A percentile compares a stretch with the other conserved stretches of the same genome.
These are phyloP conservation scores for Cryptococcus hybrid DNA, from an alignment of 1,284 basidiomycete species.

Conservation along the genomic window DNA sequence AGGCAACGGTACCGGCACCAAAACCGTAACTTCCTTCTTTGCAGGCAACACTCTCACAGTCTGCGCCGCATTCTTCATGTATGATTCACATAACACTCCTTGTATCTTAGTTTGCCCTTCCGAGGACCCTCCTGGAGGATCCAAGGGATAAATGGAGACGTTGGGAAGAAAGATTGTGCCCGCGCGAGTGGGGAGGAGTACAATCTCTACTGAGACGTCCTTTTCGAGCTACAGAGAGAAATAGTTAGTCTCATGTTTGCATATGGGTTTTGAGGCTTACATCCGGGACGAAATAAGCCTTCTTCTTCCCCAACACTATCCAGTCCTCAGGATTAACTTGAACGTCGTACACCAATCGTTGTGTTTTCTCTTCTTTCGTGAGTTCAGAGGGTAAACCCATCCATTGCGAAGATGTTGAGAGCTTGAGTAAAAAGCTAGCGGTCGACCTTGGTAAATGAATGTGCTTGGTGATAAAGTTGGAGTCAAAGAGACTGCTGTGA, in stretches of 20 bases:
- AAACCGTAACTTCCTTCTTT: conserved; percentile 29
- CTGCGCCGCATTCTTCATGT: conserved; percentile 45
- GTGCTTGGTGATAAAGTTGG: not conserved
- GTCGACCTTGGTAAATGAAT: conserved; percentile 41
- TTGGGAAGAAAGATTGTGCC: conserved; percentile 37
- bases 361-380: not conserved
- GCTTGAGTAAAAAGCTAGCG: conserved; percentile 15
- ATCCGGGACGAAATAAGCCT: conserved; percentile 30
- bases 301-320: conserved; percentile 42
- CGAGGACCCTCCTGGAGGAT: not conserved
- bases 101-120: conserved; percentile 1
- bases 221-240: conserved; percentile 10
- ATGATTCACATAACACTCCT: conserved; percentile 41
- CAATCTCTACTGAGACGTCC: conserved; percentile 22
- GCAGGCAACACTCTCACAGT: conserved; percentile 40
- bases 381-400: conserved; percentile 8
- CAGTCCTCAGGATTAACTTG: conserved; percentile 37
- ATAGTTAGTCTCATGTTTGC: not conserved
- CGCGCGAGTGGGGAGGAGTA: conserved; percentile 40
- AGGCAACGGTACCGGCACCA: conserved; percentile 26
- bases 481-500: conserved; percentile 26
- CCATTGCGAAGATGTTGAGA: conserved; percentile 31
- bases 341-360: conserved; percentile 35
- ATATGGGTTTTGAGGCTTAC: conserved; percentile 14
- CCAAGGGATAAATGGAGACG: conserved; percentile 23